Conservation (phyloP, 345 rosid species). For the Citrus unshiu region DNA sequence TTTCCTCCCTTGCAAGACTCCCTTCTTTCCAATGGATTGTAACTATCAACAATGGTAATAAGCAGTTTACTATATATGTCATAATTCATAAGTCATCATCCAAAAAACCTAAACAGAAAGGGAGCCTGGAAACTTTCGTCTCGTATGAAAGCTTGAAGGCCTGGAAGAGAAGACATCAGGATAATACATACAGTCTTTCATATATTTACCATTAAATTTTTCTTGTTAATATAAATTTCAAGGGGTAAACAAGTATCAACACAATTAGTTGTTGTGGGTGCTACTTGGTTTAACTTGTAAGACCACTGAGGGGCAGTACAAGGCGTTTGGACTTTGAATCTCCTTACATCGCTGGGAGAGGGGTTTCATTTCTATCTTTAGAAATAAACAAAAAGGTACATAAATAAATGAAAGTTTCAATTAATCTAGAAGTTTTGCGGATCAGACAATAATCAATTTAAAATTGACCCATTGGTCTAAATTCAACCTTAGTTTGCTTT, state of each 20-base stretch:
- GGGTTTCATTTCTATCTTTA: too few relatives aligned
- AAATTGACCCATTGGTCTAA: neutral
- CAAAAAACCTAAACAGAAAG: neutral
- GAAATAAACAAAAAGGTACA: too few relatives aligned
- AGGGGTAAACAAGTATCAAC: neutral
- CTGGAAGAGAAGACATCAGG: neutral
- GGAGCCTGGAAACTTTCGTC: neutral
- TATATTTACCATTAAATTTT: neutral
- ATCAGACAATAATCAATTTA: neutral
- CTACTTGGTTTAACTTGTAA: too few relatives aligned
- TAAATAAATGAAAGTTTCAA: neutral
- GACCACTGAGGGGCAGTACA: too few relatives aligned
- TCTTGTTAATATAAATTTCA: neutral
- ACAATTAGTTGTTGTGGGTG: too few relatives aligned
- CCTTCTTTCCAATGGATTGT: conserved; percentile 88
- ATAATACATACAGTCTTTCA: neutral
- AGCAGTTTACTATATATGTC: neutral
- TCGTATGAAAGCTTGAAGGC: neutral
- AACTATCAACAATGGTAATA: conserved; percentile 34
- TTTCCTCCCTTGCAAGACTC: conserved; percentile 90
- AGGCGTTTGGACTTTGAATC: too few relatives aligned
- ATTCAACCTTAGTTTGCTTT: neutral
- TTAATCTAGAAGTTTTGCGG: neutral
- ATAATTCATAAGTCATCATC: neutral
- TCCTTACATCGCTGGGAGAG: too few relatives aligned